A percentile compares a stretch with the other conserved stretches of the same genome.
These are phyloP conservation scores for Apiospora phragmitis DNA, from an alignment of 2,329 filamentous ascomycete species.

Conservation along the genomic window DNA sequence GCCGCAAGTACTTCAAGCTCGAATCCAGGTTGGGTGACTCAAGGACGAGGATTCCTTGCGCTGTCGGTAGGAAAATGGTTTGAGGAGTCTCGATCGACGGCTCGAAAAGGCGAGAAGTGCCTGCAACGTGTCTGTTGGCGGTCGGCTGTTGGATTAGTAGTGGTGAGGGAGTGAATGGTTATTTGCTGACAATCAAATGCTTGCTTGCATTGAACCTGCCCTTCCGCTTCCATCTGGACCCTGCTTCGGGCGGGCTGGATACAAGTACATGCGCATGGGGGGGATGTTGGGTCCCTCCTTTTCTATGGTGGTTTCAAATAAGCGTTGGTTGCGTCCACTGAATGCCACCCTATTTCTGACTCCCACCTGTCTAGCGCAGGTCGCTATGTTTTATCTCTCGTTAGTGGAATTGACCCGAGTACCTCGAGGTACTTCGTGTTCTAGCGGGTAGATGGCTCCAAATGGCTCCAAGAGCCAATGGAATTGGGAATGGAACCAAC, in stretches of 20 bases:
- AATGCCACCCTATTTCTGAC: conserved; percentile 14
- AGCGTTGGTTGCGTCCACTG: conserved; percentile 19
- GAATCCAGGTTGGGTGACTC: neutral
- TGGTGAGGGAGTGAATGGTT: neutral
- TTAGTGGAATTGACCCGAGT: neutral
- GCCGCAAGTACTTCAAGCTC: neutral
- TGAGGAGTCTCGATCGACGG: neutral
- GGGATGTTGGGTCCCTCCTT: conserved; percentile 3
- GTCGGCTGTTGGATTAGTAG: conserved; percentile 6
- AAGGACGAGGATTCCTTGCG: neutral
- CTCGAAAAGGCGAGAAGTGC: neutral
- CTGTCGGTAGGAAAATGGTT: neutral
- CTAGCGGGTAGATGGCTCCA: neutral
- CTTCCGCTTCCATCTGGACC: neutral
- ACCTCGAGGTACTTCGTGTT: neutral
- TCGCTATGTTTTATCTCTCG: conserved; percentile 4
- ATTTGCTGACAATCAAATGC: conserved; percentile 5
- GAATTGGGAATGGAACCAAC: neutral
- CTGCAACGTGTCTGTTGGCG: neutral
- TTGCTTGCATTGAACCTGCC: neutral
- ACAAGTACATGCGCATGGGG: neutral
- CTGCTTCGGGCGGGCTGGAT: neutral
- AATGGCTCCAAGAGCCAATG: neutral
- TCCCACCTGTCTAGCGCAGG: neutral
- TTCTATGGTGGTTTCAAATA: conserved; percentile 25